A percentile compares a stretch with the other conserved stretches of the same genome.
Conservation (phyloP, 179 eudicot species). For the Drosera spatulata region DNA sequence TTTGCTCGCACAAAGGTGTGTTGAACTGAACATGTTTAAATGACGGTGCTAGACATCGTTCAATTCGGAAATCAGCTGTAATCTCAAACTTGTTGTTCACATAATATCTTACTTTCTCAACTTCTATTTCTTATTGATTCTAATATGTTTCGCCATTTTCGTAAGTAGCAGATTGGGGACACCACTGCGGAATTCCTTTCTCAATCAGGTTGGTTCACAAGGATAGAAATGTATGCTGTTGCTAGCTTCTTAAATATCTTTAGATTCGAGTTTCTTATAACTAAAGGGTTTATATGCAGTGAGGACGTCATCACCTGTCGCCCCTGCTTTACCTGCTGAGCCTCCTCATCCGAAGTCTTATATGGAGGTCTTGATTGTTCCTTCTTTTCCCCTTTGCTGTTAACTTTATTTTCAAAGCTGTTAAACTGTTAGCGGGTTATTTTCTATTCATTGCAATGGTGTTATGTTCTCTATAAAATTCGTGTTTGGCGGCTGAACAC, state of each 20-base stretch:
- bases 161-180: slow-evolving; percentile 20
- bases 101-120: too few species aligned
- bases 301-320: slow-evolving; percentile 32
- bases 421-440: too few species aligned
- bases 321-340: slow-evolving; percentile 42
- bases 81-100: too few species aligned
- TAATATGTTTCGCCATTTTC: too few species aligned
- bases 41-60: too few species aligned
- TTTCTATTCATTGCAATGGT: too few species aligned
- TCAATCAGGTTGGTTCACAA: slow-evolving; percentile 38
- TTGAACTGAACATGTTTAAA: background rate
- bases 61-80: too few species aligned
- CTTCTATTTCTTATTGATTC: too few species aligned
- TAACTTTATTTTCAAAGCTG: too few species aligned
- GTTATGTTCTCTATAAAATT: too few species aligned
- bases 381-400: background rate
- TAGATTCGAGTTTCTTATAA: background rate
- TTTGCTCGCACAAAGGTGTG: slow-evolving; percentile 41
- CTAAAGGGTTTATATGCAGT: slow-evolving; percentile 27
- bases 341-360: slow-evolving; percentile 80
- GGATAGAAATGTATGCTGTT: background rate
- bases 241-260: background rate
- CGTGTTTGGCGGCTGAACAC: too few species aligned
- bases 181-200: slow-evolving; percentile 32
- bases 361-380: slow-evolving; percentile 40